Conservation (phyloP, 2,329 filamentous ascomycete genomes). For the Fusarium begoniae region DNA sequence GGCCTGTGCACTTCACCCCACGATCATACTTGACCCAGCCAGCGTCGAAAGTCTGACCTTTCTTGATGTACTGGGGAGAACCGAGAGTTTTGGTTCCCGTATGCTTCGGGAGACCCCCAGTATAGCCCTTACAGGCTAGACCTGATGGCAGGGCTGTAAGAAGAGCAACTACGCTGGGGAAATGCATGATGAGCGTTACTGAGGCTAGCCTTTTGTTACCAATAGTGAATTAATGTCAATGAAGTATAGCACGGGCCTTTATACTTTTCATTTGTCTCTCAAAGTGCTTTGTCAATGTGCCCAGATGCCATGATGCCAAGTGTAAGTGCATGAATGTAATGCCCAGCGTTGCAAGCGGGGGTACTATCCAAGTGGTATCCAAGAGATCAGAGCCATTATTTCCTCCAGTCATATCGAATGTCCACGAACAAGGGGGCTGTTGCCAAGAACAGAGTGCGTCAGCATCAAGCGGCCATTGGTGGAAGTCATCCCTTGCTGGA, state of each 20-base stretch:
- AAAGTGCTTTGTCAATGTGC: background rate
- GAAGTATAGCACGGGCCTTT: background rate
- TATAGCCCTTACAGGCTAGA: conserved; percentile 42
- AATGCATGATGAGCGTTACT: background rate
- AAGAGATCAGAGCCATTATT: background rate
- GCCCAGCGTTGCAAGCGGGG: background rate
- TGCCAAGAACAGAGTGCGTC: background rate
- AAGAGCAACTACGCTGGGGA: conserved; percentile 23
- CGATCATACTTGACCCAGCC: conserved; percentile 52
- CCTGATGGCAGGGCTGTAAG: conserved; percentile 42
- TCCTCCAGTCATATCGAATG: background rate
- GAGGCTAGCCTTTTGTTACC: too few species aligned
- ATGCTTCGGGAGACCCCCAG: conserved; percentile 43
- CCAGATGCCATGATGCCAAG: background rate
- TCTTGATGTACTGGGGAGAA: conserved; percentile 43
- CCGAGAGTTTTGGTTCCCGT: conserved; percentile 43
- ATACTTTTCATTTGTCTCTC: background rate
- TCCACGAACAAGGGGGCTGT: background rate
- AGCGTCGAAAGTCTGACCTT: conserved; percentile 44
- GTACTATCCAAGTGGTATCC: background rate
- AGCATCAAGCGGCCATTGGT: background rate
- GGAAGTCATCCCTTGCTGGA: background rate
- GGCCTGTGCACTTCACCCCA: conserved; percentile 52
- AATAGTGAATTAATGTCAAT: too few species aligned
- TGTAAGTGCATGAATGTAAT: background rate